Evolutionary conservation across 345 rosid genomes (phyloP).

Genomic region (Combretum micranthum): DNA sequence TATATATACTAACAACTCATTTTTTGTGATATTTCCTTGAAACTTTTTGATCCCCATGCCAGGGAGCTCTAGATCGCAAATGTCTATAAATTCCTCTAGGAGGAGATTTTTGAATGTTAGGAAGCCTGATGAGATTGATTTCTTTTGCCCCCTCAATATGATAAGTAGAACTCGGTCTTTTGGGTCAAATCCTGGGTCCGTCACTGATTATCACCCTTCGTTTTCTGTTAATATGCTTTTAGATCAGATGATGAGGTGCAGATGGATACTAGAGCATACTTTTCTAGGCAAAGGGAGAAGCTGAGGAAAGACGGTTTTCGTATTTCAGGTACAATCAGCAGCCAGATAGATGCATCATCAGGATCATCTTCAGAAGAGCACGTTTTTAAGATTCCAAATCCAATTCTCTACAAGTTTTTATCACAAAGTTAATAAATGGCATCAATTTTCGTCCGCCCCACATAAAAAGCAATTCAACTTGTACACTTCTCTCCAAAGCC

Average conservation of each 20-base stretch:
- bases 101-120: no score
- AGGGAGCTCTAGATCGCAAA: no score
- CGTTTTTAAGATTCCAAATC: conserved; percentile 68
- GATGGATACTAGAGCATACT: conserved; percentile 28
- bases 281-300: conserved; percentile 24
- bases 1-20: no score
- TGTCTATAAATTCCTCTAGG: no score
- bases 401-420: conserved; percentile 11
- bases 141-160: no score
- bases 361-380: conserved; percentile 31
- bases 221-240: conserved; percentile 3
- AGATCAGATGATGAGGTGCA: conserved; percentile 45
- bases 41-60: no score
- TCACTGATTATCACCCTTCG: background rate
- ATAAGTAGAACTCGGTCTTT: no score
- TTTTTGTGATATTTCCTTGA: no score
- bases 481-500: no score
- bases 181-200: no score
- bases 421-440: conserved; percentile 56
- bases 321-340: conserved; percentile 44
- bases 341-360: conserved; percentile 61
- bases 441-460: background rate
- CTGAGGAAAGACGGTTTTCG: conserved; percentile 30
- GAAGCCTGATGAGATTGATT: no score
- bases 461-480: no score